Evolutionary conservation across 768 basidiomycete genomes (phyloP).

Genomic region (Thelephora aurantiotincta): DNA sequence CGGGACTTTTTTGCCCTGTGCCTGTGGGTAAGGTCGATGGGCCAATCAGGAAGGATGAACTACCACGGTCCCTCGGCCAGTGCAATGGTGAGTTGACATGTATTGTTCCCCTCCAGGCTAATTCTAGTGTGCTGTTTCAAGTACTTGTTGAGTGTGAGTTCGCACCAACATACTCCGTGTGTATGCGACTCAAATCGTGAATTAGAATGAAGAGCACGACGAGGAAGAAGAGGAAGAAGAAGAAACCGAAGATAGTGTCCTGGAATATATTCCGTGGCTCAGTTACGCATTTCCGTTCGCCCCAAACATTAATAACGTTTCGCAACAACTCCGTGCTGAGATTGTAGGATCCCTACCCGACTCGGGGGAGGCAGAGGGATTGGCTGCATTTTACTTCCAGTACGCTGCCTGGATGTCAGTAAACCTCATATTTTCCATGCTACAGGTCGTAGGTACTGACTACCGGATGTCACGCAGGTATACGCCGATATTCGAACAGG

Average conservation of each 20-base stretch:
- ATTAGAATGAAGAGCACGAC: constrained; percentile 44
- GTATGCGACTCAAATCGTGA: constrained; percentile 3
- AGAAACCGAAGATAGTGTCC: constrained; percentile 24
- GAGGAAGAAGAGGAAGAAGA: constrained; percentile 34
- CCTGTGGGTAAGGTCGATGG: constrained; percentile 33
- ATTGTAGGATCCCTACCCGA: constrained; percentile 35
- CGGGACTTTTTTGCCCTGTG: background rate
- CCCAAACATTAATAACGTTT: constrained; percentile 23
- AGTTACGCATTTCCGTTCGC: constrained; percentile 47
- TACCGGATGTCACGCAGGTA: constrained; percentile 29
- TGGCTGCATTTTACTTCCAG: constrained; percentile 43
- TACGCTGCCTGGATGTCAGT: constrained; percentile 63
- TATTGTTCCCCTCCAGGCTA: too few species aligned
- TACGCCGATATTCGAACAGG: constrained; percentile 44
- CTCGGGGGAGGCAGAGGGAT: constrained; percentile 15
- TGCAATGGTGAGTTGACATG: constrained; percentile 39
- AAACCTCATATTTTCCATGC: background rate
- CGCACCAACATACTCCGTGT: background rate
- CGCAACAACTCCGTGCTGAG: constrained; percentile 27
- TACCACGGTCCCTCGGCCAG: constrained; percentile 57
- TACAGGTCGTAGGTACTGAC: background rate
- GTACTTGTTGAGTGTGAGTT: too few species aligned
- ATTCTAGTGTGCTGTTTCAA: too few species aligned
- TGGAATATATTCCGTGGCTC: constrained; percentile 44
- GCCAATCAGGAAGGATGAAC: constrained; percentile 43